Conservation (phyloP, 2,329 filamentous ascomycete genomes). For the Fusarium proliferatum region DNA sequence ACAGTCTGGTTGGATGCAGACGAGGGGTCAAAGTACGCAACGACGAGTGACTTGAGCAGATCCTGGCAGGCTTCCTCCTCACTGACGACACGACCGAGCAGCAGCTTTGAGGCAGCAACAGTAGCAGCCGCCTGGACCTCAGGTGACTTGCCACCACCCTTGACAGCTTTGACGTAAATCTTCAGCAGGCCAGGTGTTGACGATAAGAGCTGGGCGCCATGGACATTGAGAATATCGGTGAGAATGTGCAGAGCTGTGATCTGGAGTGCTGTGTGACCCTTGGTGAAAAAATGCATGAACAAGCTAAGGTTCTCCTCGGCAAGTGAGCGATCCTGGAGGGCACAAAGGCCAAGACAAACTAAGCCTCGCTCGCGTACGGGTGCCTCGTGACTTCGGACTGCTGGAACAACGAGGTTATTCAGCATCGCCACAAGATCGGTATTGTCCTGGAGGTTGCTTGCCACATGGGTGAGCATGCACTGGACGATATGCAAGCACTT, state of each 20-base stretch:
- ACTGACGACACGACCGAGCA: constrained; percentile 82
- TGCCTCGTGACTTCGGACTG: constrained; percentile 91
- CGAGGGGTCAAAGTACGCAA: constrained; percentile 90
- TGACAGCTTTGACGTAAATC: constrained; percentile 85
- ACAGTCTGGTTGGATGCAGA: constrained; percentile 84
- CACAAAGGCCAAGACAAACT: constrained; percentile 89
- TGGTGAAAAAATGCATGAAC: constrained; percentile 95
- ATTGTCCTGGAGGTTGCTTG: constrained; percentile 88
- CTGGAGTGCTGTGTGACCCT: constrained; percentile 90
- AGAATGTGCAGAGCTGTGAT: constrained; percentile 92
- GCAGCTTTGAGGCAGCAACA: constrained; percentile 84
- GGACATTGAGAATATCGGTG: constrained; percentile 90
- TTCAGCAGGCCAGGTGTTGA: constrained; percentile 79
- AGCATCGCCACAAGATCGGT: constrained; percentile 96
- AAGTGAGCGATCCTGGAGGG: constrained; percentile 88
- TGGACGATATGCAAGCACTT: constrained; percentile 98
- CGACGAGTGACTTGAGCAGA: constrained; percentile 84
- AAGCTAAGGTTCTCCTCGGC: constrained; percentile 92
- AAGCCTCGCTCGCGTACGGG: constrained; percentile 92
- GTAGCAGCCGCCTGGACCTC: constrained; percentile 85
- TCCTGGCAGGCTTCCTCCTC: constrained; percentile 74
- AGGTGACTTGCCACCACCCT: constrained; percentile 73
- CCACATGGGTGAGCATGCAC: constrained; percentile 95
- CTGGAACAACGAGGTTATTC: constrained; percentile 95
- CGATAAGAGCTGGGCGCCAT: constrained; percentile 81